These are phyloP conservation scores for Quercus lobata DNA, from an alignment of 331 rosid genomes.

Conservation along the genomic window DNA sequence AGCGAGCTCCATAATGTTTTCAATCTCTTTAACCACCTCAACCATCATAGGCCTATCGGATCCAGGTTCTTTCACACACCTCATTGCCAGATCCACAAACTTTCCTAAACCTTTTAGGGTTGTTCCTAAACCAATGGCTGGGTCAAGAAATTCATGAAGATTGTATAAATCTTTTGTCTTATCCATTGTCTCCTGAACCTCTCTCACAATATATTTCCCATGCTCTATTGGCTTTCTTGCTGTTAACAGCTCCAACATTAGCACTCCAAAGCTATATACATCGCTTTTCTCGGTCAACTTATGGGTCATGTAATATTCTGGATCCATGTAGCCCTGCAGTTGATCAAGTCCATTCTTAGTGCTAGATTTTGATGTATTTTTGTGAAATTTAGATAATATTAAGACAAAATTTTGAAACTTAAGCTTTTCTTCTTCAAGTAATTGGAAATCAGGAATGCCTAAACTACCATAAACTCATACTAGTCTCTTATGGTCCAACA, in stretches of 20 bases:
- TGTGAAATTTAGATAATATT: too few relatives aligned
- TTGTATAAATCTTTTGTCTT: slow-evolving; percentile 26
- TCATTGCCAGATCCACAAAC: slow-evolving; percentile 39
- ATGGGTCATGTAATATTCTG: slow-evolving; percentile 36
- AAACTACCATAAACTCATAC: too few relatives aligned
- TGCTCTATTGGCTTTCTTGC: slow-evolving; percentile 30
- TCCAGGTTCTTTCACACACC: slow-evolving; percentile 33
- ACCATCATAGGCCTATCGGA: slow-evolving; percentile 35
- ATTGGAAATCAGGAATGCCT: too few relatives aligned
- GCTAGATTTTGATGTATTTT: too few relatives aligned
- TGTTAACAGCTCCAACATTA: slow-evolving; percentile 38
- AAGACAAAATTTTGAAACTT: too few relatives aligned
- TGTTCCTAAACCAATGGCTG: slow-evolving; percentile 8
- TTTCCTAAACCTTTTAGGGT: slow-evolving; percentile 23
- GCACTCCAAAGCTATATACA: slow-evolving; percentile 38
- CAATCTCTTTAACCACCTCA: slow-evolving; percentile 37
- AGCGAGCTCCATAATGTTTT: slow-evolving; percentile 23
- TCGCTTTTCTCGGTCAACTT: slow-evolving; percentile 35
- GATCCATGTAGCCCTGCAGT: slow-evolving; percentile 36
- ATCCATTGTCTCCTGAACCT: slow-evolving; percentile 12
- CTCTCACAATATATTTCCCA: slow-evolving; percentile 28
- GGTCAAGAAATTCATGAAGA: slow-evolving; percentile 27
- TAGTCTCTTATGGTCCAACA: too few relatives aligned
- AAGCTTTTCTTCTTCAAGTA: too few relatives aligned
- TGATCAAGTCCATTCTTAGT: neutral